Conservation (phyloP, 1,284 basidiomycete species). For the Coniferiporia weirii region DNA sequence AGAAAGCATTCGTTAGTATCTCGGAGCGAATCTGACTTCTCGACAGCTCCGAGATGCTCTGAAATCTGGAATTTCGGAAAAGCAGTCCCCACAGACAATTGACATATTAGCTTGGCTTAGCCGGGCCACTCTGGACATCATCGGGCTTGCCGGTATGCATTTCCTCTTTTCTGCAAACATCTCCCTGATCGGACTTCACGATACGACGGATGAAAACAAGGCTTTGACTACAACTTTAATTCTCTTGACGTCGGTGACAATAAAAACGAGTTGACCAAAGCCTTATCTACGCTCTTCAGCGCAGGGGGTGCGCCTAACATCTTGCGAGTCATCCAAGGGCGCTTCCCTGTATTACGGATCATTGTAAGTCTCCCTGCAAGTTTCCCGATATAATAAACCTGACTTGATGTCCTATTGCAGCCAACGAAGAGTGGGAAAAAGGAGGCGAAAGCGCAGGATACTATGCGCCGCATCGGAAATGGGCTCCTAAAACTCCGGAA, state of each 20-base stretch:
- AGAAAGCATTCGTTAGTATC: not conserved
- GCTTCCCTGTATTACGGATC: conserved; percentile 20
- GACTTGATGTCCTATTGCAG: not conserved
- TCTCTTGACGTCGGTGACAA: conserved; percentile 20
- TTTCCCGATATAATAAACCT: not conserved
- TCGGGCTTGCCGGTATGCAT: conserved; percentile 37
- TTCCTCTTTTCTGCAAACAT: not conserved
- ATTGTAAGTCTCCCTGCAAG: conserved; percentile 24
- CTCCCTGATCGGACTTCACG: not conserved
- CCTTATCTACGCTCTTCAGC: conserved; percentile 28
- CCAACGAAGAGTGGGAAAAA: not conserved
- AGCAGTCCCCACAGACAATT: conserved; percentile 7
- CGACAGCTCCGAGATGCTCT: conserved; percentile 17
- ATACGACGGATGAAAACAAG: too few species aligned
- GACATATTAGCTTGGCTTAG: conserved; percentile 38
- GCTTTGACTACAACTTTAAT: conserved; percentile 67
- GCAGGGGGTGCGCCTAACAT: conserved; percentile 1
- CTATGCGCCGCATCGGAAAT: conserved; percentile 33
- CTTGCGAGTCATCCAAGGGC: conserved; percentile 14
- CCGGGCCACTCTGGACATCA: conserved; percentile 42
- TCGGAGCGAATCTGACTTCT: not conserved
- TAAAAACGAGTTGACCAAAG: conserved; percentile 28
- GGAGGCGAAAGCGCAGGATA: conserved; percentile 23
- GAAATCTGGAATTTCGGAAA: conserved; percentile 3
- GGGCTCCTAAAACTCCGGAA: conserved; percentile 32